Base-by-base conservation (phyloP, 768 basidiomycete genomes). In the Leccinum variicolor region DNA sequence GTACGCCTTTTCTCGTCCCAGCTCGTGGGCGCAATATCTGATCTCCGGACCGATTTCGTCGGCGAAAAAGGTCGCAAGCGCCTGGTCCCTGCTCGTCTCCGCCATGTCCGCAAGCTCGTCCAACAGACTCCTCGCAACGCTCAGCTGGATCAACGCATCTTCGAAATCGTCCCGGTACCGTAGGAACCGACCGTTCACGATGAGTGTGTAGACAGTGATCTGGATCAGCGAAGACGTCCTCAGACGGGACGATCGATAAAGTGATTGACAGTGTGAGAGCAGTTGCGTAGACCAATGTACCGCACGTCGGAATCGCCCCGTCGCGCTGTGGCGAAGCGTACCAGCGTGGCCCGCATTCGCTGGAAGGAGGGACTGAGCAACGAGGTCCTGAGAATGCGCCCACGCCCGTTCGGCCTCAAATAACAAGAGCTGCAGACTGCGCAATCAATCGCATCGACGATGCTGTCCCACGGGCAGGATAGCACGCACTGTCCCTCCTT, bases 341-440 rank as follows among this genome's bases (percentile, higher is more conserved):
- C 80, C 76, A 15, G 85, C 78, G 14, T 78, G 77, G 21, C 76
- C 75, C 48, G 79, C 71, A 65, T 84, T 83, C 19, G 77, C 75
- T 52, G 82, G 80, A 52, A 79, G 72, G n/a, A 79, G 68, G 19
- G 86, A 76, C 49, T 80, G 75, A 3, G 79, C 68, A 21, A 77
- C 70, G 46, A 95, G 83, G 53, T 92, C 90, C 70, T 95, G 92
- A 5, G 94, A 86, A 72, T 94, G 85, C 1, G 91, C 86, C 86
- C 94, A 94, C 29, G 93, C 91, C 46, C 96, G 85, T 70, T 98
- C 96, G 9, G 93, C 84, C 69, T 97, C 93, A 66, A 94, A 87
- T 9, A 98, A 79, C 48, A 94, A 75, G 11, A 97, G 80, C 64
- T 95, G 88, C 6, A 95, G 80, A 65, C 91, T 93, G 54, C 26